These are phyloP conservation scores for Exophiala oligosperma DNA, from an alignment of 2,329 filamentous ascomycete genomes.

Conservation along the genomic window DNA sequence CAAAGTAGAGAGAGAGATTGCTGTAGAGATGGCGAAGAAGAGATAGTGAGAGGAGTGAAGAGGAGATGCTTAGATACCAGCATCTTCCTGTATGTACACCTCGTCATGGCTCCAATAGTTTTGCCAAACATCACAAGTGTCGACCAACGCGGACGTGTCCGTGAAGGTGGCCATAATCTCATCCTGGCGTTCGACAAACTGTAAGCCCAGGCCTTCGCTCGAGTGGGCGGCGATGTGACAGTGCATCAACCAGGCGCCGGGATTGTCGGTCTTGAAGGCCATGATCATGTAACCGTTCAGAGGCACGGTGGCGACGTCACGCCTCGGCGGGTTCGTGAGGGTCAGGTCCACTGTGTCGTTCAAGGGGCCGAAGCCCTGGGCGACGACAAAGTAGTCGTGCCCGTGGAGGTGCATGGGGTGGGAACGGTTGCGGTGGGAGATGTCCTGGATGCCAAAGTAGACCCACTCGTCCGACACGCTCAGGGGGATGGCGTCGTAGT, in stretches of 20 bases:
- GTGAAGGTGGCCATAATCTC: conserved; percentile 26
- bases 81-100: conserved; percentile 3
- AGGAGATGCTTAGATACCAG: neutral
- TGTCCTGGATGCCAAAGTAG: conserved; percentile 40
- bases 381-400: conserved; percentile 31
- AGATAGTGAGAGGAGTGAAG: too few species aligned
- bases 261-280: conserved; percentile 44
- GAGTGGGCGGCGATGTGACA: conserved; percentile 37
- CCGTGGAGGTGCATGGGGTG: conserved; percentile 38
- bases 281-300: conserved; percentile 39
- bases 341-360: conserved; percentile 25
- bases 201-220: conserved; percentile 34
- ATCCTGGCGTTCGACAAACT: conserved; percentile 35
- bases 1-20: too few species aligned
- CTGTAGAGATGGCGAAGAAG: too few species aligned
- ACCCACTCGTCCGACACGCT: conserved; percentile 30
- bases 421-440: conserved; percentile 29
- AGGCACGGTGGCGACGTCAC: conserved; percentile 43
- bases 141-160: neutral
- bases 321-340: conserved; percentile 36
- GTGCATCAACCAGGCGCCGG: conserved; percentile 33
- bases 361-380: conserved; percentile 13
- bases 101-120: conserved; percentile 8
- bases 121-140: conserved; percentile 8
- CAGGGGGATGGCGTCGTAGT: conserved; percentile 32